Percentiles rank a stretch among this genome's conserved stretches.
phyloP scores from a whole-genome alignment of 2,329 filamentous ascomycete genomes.

The Amylocarpus encephaloides region DNA sequence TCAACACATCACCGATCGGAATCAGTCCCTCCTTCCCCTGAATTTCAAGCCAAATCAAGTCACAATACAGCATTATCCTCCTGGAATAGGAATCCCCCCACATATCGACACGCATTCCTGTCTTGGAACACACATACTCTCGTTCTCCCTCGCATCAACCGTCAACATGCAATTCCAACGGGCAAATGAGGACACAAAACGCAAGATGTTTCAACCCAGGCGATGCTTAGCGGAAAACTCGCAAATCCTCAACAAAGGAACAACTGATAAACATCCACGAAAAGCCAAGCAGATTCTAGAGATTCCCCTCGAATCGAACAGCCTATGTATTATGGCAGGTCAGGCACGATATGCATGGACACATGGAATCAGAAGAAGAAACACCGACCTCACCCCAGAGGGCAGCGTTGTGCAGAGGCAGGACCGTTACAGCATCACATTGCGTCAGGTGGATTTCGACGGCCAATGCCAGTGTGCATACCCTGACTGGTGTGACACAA shows the following conservation, averaged over 20 bases:
- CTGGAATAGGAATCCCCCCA: slow-evolving; percentile 1
- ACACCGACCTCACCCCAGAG: background rate
- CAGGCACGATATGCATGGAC: slow-evolving; percentile 2
- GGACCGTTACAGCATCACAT: slow-evolving; percentile 1
- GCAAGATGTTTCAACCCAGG: slow-evolving; percentile 2
- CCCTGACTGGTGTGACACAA: slow-evolving; percentile 2
- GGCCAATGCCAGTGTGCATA: background rate
- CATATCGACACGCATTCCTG: slow-evolving; percentile 3
- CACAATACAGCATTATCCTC: slow-evolving; percentile 2
- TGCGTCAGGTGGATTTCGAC: slow-evolving; percentile 2
- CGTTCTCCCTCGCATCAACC: slow-evolving; percentile 1
- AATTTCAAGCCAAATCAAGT: slow-evolving; percentile 4
- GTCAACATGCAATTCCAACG: slow-evolving; percentile 4
- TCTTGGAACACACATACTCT: slow-evolving; percentile 1
- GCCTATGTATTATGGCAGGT: slow-evolving; percentile 3
- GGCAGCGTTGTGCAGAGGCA: background rate
- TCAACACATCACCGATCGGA: background rate
- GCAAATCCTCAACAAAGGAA: background rate
- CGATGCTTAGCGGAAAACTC: background rate
- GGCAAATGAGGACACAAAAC: slow-evolving; percentile 3
- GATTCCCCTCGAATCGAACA: slow-evolving; percentile 1
- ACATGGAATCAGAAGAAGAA: slow-evolving; percentile 4
- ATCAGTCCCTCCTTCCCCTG: background rate
- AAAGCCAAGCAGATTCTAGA: slow-evolving; percentile 1
- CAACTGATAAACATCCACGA: background rate